Percentiles rank a stretch among this genome's conserved stretches.
Evolutionary conservation across 192 early-diverging fungal species (phyloP).

Genomic region (Entomortierella chlamydospora): DNA sequence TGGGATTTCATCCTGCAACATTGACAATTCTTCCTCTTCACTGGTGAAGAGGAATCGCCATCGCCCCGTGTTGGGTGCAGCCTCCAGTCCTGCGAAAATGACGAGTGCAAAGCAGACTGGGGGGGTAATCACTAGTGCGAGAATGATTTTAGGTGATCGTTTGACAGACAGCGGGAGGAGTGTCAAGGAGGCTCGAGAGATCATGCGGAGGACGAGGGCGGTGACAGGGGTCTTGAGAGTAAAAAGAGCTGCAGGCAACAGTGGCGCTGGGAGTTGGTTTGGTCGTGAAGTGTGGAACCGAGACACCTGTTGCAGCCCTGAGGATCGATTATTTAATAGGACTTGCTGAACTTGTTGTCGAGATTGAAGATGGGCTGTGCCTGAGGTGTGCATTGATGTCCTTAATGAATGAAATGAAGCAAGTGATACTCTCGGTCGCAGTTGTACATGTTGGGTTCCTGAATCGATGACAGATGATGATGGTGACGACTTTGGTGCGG

Average conservation of each 20-base stretch:
- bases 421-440: too few relatives aligned
- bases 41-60: constrained; percentile 60
- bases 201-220: constrained; percentile 35
- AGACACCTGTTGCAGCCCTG: neutral
- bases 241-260: constrained; percentile 35
- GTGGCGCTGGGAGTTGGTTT: constrained; percentile 18
- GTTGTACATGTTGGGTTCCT: too few relatives aligned
- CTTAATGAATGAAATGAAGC: neutral
- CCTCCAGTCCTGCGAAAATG: constrained; percentile 51
- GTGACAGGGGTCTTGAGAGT: constrained; percentile 51
- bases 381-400: neutral
- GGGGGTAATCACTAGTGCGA: constrained; percentile 45
- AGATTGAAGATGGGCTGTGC: too few relatives aligned
- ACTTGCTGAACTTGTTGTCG: too few relatives aligned
- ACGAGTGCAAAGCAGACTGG: constrained; percentile 50
- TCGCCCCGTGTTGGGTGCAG: constrained; percentile 67
- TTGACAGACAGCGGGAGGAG: constrained; percentile 45
- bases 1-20: constrained; percentile 49
- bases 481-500: neutral
- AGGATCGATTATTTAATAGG: neutral
- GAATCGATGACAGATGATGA: neutral
- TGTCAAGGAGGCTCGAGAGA: constrained; percentile 43
- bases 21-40: constrained; percentile 62
- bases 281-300: constrained; percentile 34
- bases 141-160: constrained; percentile 41